Evolutionary conservation across 192 early-diverging fungal species (phyloP), one percentile per base, ranked within the genome.

Genomic region (Paraglomus brasilianum): DNA sequence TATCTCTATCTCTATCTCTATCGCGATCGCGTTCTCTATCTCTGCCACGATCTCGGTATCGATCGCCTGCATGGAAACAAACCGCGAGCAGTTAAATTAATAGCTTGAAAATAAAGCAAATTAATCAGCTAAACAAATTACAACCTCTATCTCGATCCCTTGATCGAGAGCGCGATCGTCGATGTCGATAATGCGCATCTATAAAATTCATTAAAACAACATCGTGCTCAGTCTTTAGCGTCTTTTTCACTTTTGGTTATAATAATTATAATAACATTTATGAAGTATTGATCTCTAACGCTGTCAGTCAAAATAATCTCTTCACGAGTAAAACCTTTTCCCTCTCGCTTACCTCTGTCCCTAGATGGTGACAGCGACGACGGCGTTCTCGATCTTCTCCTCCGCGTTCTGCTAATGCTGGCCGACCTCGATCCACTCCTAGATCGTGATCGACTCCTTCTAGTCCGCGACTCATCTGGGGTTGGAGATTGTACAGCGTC

Each of bases 301-400:
- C 5, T 41, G 10, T 36, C 17, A 5, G 30, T 5, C 8, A 40
- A 38, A 1, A 75, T 15, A 55, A 45, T 42, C 65, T 15, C n/a
- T 48, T 40, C n/a, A n/a, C n/a, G n/a, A n/a, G n/a, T n/a, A n/a
- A n/a, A n/a, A n/a, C n/a, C n/a, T n/a, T n/a, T n/a, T n/a, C n/a
- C n/a, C n/a, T n/a, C n/a, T n/a, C n/a, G n/a, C n/a, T 19, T 47
- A 73, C 68, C 68, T 47, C 15, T 41, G 45, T 71, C 74, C 47
- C 62, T 56, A 2, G 77, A 78, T 47, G 58, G 69, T n/a, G n/a
- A n/a, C n/a, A n/a, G n/a, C n/a, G n/a, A n/a, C 21, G 77, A 78
- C 56, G 78, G 78, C 3, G 78, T 47, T 59, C 76, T 80, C 15
- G 78, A 78, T 17, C 78, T 52, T 45, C 69, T 63, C 68, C 80